Base-by-base conservation (phyloP, 805 yeast genomes). In the Candida morakotiae region DNA sequence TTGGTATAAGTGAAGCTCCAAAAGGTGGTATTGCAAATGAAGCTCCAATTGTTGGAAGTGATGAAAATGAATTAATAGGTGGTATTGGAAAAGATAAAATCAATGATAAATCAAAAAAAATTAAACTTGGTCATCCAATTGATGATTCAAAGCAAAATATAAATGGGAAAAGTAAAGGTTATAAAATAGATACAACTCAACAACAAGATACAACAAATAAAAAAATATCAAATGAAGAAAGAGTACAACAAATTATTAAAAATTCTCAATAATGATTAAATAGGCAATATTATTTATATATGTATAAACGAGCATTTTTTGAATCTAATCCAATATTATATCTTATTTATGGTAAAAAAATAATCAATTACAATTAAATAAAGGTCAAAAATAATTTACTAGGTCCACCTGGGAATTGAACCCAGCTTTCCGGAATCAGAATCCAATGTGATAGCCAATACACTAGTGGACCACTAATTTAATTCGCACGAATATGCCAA, bases 21-120 rank as follows among this genome's bases (percentile, higher is more conserved):
- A 65, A 63, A 46, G 73, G 73, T 10, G 73, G 73, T 2, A 53
- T 66, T 39, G 73, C 71, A 27, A 67, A 67, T 47, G 73, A 67
- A 45, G 72, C 64, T 1, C 64, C 66, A 14, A 40, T 65, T 1
- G 73, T 67, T 1, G 72, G 72, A 6, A 62, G 53, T 34, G 67
- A 65, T 42, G 69, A 61, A 39, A 68, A 58, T 20, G 35, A 45
- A 38, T 32, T 52, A 13, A 44, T 52, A 13, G 59, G 58, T 9
- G 54, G 48, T 7, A 52, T 51, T 26, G 40, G 44, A 18, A 39
- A 42, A 15, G 36, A 41, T 6, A 37, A 38, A 8, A 36, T 35
- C 7, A 34, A 30, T 15, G 25, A 22, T 11, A 40, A 35, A 26
- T 29, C 28, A 9, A 18, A 37, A n/a, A 28, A 39, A 9, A 22